Evolutionary conservation across 1,139 yeast species (phyloP).

Genomic region (Wickerhamomyces sp.): DNA sequence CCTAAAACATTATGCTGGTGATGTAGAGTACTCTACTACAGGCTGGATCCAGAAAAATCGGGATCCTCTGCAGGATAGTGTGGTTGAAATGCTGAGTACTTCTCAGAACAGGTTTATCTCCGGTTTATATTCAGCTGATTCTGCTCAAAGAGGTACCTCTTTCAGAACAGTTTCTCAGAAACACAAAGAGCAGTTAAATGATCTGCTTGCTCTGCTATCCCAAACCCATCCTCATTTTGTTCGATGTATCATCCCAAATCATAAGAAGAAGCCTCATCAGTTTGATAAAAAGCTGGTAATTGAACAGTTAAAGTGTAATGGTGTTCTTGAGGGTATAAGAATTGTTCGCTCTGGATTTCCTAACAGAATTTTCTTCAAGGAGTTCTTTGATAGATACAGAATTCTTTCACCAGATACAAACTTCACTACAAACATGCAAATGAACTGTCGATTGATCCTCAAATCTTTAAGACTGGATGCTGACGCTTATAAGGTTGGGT

Average conservation of each 20-base stretch:
- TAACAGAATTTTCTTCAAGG: conserved; percentile 79
- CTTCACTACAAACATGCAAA: conserved; percentile 49
- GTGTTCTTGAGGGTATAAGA: conserved; percentile 96
- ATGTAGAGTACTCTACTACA: conserved; percentile 85
- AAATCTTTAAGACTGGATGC: conserved; percentile 56
- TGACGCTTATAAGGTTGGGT: conserved; percentile 65
- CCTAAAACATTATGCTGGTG: conserved; percentile 90
- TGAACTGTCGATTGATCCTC: conserved; percentile 66
- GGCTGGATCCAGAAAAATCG: conserved; percentile 95
- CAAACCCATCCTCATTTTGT: conserved; percentile 95
- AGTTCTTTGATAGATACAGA: conserved; percentile 71
- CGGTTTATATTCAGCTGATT: conserved; percentile 35
- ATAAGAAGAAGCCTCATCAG: conserved; percentile 60
- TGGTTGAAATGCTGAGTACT: conserved; percentile 50
- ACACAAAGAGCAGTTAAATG: conserved; percentile 75
- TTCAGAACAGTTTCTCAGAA: conserved; percentile 83
- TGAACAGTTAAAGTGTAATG: conserved; percentile 91
- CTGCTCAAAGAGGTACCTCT: conserved; percentile 22
- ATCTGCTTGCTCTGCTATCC: conserved; percentile 68
- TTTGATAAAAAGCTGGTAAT: conserved; percentile 77
- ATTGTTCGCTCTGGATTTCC: conserved; percentile 98
- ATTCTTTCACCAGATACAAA: conserved; percentile 43
- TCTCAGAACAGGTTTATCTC: conserved; percentile 54
- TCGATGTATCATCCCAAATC: conserved; percentile 91
- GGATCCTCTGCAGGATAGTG: conserved; percentile 83